Base-by-base conservation (phyloP, 2,329 filamentous ascomycete species). In the Microcera coccophila region DNA sequence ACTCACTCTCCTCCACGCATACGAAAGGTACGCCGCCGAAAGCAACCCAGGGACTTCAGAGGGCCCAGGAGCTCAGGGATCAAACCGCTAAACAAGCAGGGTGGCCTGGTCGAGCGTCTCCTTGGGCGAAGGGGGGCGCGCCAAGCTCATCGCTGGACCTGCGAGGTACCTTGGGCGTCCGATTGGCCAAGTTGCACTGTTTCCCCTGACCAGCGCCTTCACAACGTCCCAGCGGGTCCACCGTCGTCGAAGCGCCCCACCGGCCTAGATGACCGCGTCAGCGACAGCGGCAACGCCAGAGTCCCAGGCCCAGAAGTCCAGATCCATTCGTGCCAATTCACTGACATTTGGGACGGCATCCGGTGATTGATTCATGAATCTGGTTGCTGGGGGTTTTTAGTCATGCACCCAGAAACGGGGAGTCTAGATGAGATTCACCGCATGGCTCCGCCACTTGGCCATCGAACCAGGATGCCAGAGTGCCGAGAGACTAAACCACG, bases 231-330 rank as follows among this genome's bases (percentile, higher is more conserved):
- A 26, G 22, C 12, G 7, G 22, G 22, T 26, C 12, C 12, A 26
- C 12, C 7, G 29, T 32, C 15, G 7, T 8, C 15, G 9, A n/a
- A 14, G 12, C 20, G 20, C 34, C 22, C 34, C 34, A 36, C 34
- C 34, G 32, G 22, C n/a, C 34, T 36, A 36, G 34, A 36, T 36
- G 17, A 19, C 34, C 34, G 34, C 34, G 34, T 36, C 34, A 36
- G 34, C 34, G 34, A 36, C 34, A 20, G 29, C 29, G 29, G 29
- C 29, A 15, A 32, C 24, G 24, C 24, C 24, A 28, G 24, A n/a
- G n/a, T 9, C 24, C 24, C 24, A 28, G 24, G 24, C 24, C 9
- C 24, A 14, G 24, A 28, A 9, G 24, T n/a, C n/a, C n/a, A n/a
- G n/a, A n/a, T n/a, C n/a, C n/a, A n/a, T n/a, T n/a, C n/a, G n/a